These are phyloP conservation scores for Penicillium sp. DNA, from an alignment of 2,329 filamentous ascomycete species.

Conservation along the genomic window DNA sequence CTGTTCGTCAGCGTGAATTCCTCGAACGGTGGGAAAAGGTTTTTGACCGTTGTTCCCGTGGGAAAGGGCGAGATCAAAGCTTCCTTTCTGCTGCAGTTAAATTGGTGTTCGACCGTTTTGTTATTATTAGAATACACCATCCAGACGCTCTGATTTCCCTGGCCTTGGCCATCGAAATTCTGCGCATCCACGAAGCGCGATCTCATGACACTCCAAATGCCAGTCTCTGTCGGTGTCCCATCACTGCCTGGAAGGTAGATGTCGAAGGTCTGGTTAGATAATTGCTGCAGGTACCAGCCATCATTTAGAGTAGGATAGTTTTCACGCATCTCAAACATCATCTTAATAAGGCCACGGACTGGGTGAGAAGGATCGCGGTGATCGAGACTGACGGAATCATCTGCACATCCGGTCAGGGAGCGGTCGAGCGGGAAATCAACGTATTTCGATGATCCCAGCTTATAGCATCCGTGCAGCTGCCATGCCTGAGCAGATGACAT, in stretches of 20 bases:
- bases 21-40: constrained; percentile 62
- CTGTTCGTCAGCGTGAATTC: constrained; percentile 50
- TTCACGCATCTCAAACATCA: constrained; percentile 60
- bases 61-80: constrained; percentile 59
- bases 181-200: constrained; percentile 51
- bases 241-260: constrained; percentile 55
- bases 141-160: constrained; percentile 50
- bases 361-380: constrained; percentile 64
- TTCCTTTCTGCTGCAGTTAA: constrained; percentile 56
- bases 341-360: constrained; percentile 60
- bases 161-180: constrained; percentile 52
- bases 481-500: constrained; percentile 63
- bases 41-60: constrained; percentile 56
- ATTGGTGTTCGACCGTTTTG: constrained; percentile 53
- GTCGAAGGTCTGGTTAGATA: constrained; percentile 56
- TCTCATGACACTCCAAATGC: constrained; percentile 59
- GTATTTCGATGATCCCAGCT: constrained; percentile 57
- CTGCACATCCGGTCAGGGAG: constrained; percentile 55
- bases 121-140: constrained; percentile 50
- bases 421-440: constrained; percentile 56
- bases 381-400: constrained; percentile 58
- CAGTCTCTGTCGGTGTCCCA: constrained; percentile 54
- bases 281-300: constrained; percentile 55
- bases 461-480: constrained; percentile 65
- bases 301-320: constrained; percentile 60